Evolutionary conservation across 352 stramenopile species (phyloP), one percentile per base, ranked within the genome.

Genomic region (Globisporangium acanthophoron): DNA sequence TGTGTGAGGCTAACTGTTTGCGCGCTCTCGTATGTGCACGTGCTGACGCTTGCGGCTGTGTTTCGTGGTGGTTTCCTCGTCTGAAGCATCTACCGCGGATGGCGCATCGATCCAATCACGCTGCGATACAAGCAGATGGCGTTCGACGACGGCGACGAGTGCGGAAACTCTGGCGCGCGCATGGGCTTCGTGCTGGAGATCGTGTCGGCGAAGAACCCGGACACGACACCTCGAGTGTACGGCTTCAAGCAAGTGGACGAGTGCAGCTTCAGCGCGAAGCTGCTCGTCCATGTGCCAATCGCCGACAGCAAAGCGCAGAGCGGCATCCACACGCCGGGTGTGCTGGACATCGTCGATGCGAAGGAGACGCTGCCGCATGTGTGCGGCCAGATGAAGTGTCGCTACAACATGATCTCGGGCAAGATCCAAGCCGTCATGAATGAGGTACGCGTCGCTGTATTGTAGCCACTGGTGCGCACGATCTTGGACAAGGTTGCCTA

Each of bases 101-200:
- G 83, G 83, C 73, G 82, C 39, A 76, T 93, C 35, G 83, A 93
- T 64, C 83, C 83, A 15, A 87, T 91, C 53, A 80, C 76, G 20
- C 66, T 86, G 39, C 70, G 78, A 35, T 93, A 89, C 75, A 93
- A 93, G 56, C 71, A 88, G 27, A 85, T 87, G 61, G 57, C 85
- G 15, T 93, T 88, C 58, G 78, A 90, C 53, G 83, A 93, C 39
- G 83, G 83, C 24, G 81, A 90, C 60, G 39, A 76, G 18, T 93
- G 83, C 47, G 72, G 68, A 54, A 73, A 79, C 16, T 56, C 66
- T 44, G 61, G 66, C 20, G 60, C 79, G 41, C 70, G 68, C 24
- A 80, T 76, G 50, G 73, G 69, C 9, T 68, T 86, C 33, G 45
- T 61, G 27, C 61, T 90, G 3, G 80, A 92, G 54, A 57, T 92